Evolutionary conservation across 2,329 filamentous ascomycete genomes (phyloP), one percentile per base, ranked within the genome.

Genomic region (Pestalotiopsis sp.): DNA sequence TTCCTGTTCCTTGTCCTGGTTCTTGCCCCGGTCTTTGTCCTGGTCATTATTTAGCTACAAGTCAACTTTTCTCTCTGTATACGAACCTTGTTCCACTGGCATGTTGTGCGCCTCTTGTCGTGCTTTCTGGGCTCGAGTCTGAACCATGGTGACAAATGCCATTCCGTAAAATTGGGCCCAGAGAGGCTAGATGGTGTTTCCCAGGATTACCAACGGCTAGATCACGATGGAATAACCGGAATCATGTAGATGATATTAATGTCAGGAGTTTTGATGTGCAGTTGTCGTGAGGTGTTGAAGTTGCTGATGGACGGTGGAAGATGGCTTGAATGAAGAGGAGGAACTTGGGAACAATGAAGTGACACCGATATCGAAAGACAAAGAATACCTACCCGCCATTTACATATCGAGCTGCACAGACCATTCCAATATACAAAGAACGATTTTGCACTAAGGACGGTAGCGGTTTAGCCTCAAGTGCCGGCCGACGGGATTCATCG

Each of bases 91-190:
- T 31, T 66, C 25, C 3, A 25, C 45, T 57, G 56, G 57, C 4
- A 7, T 39, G 25, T 45, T 66, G 36, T 25, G 65, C n/a, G 31
- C 36, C 56, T 45, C 39, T 36, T 66, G 52, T n/a, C 27, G 12
- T 17, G 65, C 23, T 59, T 23, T 49, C 56, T 59, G 65, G 23
- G 65, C 36, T 66, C 52, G 65, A 49, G 52, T 66, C 11, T 59
- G 56, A 36, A 31, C 56, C 65, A 66, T 66, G 36, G 36, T 31
- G 65, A 59, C 9, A 27, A 61, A 31, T 45, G 1, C 39, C 5
- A 45, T 5, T 12, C 39, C 3, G 39, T 45, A 45, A 12, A 45
- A 17, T 17, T 17, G 39, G 12, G 39, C 4, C 1, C 39, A 45
- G 39, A 45, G 39, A 45, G 12, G 12, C 12, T 17, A 52, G n/a